Evolutionary conservation across 2,329 filamentous ascomycete species (phyloP).

Genomic region (Tolypocladium tropicale): DNA sequence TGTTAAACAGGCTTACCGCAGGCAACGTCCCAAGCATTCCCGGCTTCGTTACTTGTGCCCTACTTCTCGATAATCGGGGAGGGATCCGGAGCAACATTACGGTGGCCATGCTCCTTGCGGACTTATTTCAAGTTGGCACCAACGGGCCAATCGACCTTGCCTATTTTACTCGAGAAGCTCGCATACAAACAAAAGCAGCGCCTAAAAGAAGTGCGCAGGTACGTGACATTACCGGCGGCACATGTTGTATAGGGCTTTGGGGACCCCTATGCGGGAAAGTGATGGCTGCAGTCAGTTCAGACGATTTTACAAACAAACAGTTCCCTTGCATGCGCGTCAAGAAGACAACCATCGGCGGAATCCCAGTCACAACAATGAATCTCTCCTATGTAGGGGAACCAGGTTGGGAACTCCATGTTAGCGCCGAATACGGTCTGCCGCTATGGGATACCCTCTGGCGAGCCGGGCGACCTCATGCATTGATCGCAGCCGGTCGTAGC

Average conservation of each 20-base stretch:
- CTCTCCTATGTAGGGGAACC: slow-evolving; percentile 51
- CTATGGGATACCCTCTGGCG: slow-evolving; percentile 49
- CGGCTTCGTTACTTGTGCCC: slow-evolving; percentile 43
- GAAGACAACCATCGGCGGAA: slow-evolving; percentile 36
- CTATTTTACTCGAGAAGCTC: slow-evolving; percentile 44
- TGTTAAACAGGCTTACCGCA: slow-evolving; percentile 44
- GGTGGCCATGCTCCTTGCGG: slow-evolving; percentile 37
- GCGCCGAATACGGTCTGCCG: slow-evolving; percentile 44
- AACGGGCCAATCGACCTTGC: slow-evolving; percentile 44
- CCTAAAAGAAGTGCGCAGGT: slow-evolving; percentile 37
- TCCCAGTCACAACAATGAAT: slow-evolving; percentile 45
- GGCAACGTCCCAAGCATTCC: slow-evolving; percentile 34
- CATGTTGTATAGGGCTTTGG: slow-evolving; percentile 53
- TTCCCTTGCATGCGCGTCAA: slow-evolving; percentile 42
- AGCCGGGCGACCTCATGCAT: slow-evolving; percentile 41
- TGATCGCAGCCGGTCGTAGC: slow-evolving; percentile 46
- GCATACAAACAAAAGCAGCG: slow-evolving; percentile 28
- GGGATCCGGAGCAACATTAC: slow-evolving; percentile 48
- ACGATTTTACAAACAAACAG: slow-evolving; percentile 33
- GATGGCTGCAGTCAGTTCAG: slow-evolving; percentile 30
- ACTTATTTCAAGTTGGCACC: slow-evolving; percentile 44
- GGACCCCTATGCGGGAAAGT: slow-evolving; percentile 45
- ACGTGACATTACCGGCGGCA: slow-evolving; percentile 48
- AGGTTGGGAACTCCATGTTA: slow-evolving; percentile 54
- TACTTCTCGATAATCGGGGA: slow-evolving; percentile 42